A percentile compares a stretch with the other conserved stretches of the same genome.
phyloP scores from a whole-genome alignment of 2,329 filamentous ascomycete genomes.

The Ophiostoma novo-ulmi region DNA sequence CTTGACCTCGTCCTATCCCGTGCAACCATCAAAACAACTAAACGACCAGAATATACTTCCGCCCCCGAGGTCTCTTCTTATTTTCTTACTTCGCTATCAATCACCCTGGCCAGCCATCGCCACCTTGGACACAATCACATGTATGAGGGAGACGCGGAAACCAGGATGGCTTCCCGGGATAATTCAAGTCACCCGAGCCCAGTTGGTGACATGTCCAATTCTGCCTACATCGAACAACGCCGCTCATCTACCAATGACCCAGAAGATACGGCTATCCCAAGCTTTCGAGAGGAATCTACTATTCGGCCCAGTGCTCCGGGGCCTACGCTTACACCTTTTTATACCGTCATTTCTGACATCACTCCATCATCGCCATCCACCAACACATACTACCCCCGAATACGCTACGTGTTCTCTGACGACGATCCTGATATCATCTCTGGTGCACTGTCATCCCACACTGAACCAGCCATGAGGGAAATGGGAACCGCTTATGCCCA shows the following conservation, averaged over 20 bases:
- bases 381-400: slow-evolving; percentile 71
- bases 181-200: background rate
- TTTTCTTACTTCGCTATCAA: background rate
- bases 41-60: background rate
- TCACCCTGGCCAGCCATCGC: background rate
- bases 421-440: slow-evolving; percentile 78
- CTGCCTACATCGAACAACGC: background rate
- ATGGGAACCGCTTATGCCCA: background rate
- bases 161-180: background rate
- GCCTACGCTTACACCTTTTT: slow-evolving; percentile 70
- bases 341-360: slow-evolving; percentile 74
- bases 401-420: slow-evolving; percentile 91
- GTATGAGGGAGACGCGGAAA: background rate
- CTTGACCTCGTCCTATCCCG: background rate
- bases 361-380: slow-evolving; percentile 41
- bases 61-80: background rate
- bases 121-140: background rate
- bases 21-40: background rate
- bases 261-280: background rate
- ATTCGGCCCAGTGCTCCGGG: slow-evolving; percentile 28
- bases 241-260: background rate
- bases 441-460: slow-evolving; percentile 45
- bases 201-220: background rate
- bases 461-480: no score
- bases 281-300: slow-evolving; percentile 21